Evolutionary conservation across 495 filamentous ascomycete species (phyloP).

Genomic region (Echria macrotheca): DNA sequence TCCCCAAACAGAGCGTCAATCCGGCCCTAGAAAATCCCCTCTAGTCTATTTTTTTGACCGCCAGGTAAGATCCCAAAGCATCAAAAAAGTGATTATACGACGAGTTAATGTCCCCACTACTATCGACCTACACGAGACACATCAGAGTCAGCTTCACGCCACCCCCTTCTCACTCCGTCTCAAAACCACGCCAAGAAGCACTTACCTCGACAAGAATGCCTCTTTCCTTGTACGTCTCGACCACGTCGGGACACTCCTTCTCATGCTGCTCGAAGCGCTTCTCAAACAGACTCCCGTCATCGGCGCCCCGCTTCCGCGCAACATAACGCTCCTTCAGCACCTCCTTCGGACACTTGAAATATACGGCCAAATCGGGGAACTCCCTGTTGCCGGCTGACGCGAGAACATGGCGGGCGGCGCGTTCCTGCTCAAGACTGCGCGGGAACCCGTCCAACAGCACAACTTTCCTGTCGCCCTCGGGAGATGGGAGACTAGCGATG

Average conservation of each 20-base stretch:
- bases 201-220: background rate
- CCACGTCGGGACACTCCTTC: background rate
- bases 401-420: background rate
- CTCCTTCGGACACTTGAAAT: background rate
- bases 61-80: too few species aligned
- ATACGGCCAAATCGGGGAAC: background rate
- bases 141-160: too few species aligned
- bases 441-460: background rate
- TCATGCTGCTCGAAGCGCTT: slow-evolving; percentile 1
- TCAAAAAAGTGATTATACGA: background rate
- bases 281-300: background rate
- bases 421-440: background rate
- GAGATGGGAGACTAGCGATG: too few species aligned
- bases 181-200: background rate
- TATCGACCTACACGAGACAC: background rate
- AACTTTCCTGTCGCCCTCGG: background rate
- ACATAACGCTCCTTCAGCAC: background rate
- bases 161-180: background rate
- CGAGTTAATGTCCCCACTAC: background rate
- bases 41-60: too few species aligned
- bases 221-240: background rate
- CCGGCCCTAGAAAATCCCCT: too few species aligned
- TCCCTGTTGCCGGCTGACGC: background rate
- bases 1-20: too few species aligned
- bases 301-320: background rate